A percentile compares a stretch with the other conserved stretches of the same genome.
phyloP scores from a whole-genome alignment of 2,329 filamentous ascomycete species.

The Plectosphaerella plurivora region DNA sequence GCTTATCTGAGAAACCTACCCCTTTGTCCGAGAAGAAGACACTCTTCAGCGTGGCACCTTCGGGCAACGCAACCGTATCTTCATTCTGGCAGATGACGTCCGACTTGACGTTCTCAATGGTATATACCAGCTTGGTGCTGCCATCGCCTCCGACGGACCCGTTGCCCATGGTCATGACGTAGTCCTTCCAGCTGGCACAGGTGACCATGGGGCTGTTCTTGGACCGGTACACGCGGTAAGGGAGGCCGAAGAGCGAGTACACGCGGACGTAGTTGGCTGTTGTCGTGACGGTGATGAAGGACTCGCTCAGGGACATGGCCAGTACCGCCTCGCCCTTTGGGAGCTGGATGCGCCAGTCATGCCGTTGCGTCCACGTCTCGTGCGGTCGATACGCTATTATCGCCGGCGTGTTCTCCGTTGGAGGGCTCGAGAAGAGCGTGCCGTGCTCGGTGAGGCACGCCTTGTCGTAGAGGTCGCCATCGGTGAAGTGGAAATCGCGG shows the following conservation, averaged over 20 bases:
- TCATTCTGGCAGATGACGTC: constrained; percentile 94
- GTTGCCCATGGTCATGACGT: constrained; percentile 94
- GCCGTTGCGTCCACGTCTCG: constrained; percentile 88
- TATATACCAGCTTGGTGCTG: constrained; percentile 74
- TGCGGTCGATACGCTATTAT: constrained; percentile 95
- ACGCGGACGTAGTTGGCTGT: constrained; percentile 84
- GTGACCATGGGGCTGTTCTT: constrained; percentile 89
- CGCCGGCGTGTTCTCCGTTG: constrained; percentile 55
- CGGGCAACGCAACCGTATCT: constrained; percentile 80
- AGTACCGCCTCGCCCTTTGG: constrained; percentile 81
- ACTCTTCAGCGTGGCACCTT: constrained; percentile 67
- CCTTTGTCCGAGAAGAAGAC: constrained; percentile 91
- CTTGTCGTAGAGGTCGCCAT: constrained; percentile 94
- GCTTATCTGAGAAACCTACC: constrained; percentile 43
- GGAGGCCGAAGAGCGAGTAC: constrained; percentile 88
- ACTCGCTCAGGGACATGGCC: constrained; percentile 86
- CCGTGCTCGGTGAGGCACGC: constrained; percentile 86
- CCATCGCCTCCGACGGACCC: constrained; percentile 79
- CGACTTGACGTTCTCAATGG: constrained; percentile 89
- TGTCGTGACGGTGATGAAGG: constrained; percentile 86
- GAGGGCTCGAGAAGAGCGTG: constrained; percentile 77
- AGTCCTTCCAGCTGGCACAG: constrained; percentile 91
- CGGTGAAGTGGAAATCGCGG: constrained; percentile 95
- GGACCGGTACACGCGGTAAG: constrained; percentile 82
- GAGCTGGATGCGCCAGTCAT: constrained; percentile 86